Base-by-base conservation (phyloP, 1,284 basidiomycete genomes). In the Vanrija humicola region DNA sequence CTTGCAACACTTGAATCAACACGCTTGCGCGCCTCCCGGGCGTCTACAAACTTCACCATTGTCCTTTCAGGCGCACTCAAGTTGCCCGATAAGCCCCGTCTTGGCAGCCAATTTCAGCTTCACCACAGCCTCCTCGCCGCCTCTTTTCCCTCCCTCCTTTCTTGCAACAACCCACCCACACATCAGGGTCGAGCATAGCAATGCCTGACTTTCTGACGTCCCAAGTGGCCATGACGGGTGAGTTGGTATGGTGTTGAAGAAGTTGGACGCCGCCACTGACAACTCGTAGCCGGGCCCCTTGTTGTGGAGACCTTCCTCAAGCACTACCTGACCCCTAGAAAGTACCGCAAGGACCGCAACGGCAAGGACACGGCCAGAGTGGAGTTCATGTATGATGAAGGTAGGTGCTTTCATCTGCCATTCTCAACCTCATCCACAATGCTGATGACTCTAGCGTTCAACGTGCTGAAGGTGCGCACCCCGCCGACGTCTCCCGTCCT, bases 301-400 rank as follows among this genome's bases (percentile, higher is more conserved):
- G 78, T 91, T 43, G 73, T 92, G 21, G 88, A 87, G 63, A 89
- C 87, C 0, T 79, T 91, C 16, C 79, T 91, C 68, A 88, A 86
- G 70, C 90, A 92, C 70, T 93, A 89, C 72, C 82, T 92, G 44
- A 84, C 86, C 40, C 64, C 65, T 3, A 80, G 82, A 15, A 72
- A 84, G 46, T 82, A 80, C 48, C 44, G 51, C 3, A 47, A 61
- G 16, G 58, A 55, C 16, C 55, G 58, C 14, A 58, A 64, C 6
- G 60, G 80, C 81, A 58, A 65, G 8, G 79, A 79, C 51, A 78
- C 89, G 50, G 82, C 84, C 58, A 80, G 86, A 56, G 85, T 90
- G 48, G 88, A 92, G 68, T 74, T 95, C 38, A 76, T 92, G 61
- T 93, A 90, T 66, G 88, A 93, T 67, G 84, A 76, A 86, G 74